Percentiles rank a stretch among this genome's conserved stretches.
Conservation (phyloP, 257 asterid genomes). For the Penstemon eatonii region DNA sequence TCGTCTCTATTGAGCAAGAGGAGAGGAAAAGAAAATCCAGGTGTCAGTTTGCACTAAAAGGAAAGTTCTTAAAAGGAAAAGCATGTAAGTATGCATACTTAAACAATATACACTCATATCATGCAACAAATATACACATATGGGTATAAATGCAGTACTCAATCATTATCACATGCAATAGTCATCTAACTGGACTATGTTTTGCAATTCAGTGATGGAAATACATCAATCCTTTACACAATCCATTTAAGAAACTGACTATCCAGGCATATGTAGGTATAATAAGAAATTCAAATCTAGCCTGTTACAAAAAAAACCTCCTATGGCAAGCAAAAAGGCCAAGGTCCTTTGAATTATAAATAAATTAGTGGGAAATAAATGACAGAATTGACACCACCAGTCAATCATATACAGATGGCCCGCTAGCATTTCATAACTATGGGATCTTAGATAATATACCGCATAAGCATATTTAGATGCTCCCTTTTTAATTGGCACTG, state of each 20-base stretch:
- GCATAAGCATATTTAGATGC: neutral
- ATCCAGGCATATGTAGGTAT: slow-evolving; percentile 1
- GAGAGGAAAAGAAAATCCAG: slow-evolving; percentile 20
- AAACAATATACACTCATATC: slow-evolving; percentile 1
- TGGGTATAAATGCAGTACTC: neutral
- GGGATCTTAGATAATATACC: too few species aligned
- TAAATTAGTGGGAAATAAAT: neutral
- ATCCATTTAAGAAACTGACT: neutral
- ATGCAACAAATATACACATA: slow-evolving; percentile 5
- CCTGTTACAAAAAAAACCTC: slow-evolving; percentile 5
- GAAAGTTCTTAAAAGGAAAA: slow-evolving; percentile 15
- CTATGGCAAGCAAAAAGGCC: neutral
- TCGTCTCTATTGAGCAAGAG: slow-evolving; percentile 55
- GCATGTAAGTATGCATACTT: neutral
- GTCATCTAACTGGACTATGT: neutral
- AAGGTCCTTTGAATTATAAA: neutral
- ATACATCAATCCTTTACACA: neutral
- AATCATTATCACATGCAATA: slow-evolving; percentile 1
- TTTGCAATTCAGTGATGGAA: neutral
- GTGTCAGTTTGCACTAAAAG: slow-evolving; percentile 32
- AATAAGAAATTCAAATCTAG: slow-evolving; percentile 7
- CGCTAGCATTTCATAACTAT: too few species aligned
- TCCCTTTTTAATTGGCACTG: neutral
- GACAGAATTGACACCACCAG: neutral
- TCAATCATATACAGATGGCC: neutral